Evolutionary conservation across 2,329 filamentous ascomycete genomes (phyloP), one percentile per base, ranked within the genome.

Genomic region (Teratosphaeria nubilosa): DNA sequence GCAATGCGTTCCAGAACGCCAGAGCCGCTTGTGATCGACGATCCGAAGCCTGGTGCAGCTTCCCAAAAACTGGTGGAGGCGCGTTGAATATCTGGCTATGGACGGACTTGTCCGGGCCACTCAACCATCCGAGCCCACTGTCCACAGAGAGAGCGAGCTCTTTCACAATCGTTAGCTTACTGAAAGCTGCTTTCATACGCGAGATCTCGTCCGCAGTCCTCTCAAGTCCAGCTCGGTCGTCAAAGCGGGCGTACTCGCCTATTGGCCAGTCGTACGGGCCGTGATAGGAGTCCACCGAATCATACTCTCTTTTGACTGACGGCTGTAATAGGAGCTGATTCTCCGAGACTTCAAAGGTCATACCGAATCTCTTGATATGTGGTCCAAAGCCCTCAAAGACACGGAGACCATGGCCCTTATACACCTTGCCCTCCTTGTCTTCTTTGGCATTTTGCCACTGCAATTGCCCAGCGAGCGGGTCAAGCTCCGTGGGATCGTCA

Each of bases 71-170:
- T 9, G 68, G 62, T 30, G 73, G 69, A 22, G 69, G 70, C 1
- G 73, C 73, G 20, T 75, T 72, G 53, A 80, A 74, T 22, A 80
- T 73, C 5, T 74, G 74, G 52, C 78, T 78, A 22, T 75, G 70
- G 45, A 78, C 72, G 0, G 78, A 80, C 20, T 77, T 72, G 67
- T 87, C 84, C 1, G 85, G 82, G 0, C 85, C 85, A 53, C 75
- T 74, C 11, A 89, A 76, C 77, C 84, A 88, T 11, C 86, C 86
- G 41, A 88, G 75, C 10, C 86, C 85, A 58, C 80, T 84, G 66
- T 87, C 83, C 48, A 87, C 78, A 20, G 83, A 87, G 3, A 90
- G 71, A 0, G 82, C 86, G n/a, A 90, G 76, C 60, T 87, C 84
- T 37, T 75, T 77, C 2, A 86, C 80, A 9, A 77, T 76, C 1